A percentile compares a stretch with the other conserved stretches of the same genome.
phyloP scores from a whole-genome alignment of 495 filamentous ascomycete species.

The Emericellopsis terricola region DNA sequence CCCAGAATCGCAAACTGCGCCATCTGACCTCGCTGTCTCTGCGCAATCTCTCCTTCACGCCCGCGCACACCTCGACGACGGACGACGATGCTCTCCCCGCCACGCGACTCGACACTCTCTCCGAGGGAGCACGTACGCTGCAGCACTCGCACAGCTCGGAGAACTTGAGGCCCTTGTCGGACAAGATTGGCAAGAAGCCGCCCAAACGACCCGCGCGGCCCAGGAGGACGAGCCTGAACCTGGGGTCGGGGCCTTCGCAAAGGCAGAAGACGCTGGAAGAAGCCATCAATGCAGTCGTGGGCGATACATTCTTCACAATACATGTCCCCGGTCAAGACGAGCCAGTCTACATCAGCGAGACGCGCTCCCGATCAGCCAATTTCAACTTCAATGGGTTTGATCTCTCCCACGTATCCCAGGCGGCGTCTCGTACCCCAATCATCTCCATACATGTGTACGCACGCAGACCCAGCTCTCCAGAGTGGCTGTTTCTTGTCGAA shows the following conservation, averaged over 20 bases:
- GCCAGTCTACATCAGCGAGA: constrained; percentile 83
- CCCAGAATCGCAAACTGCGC: constrained; percentile 73
- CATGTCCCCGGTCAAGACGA: constrained; percentile 47
- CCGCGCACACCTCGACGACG: constrained; percentile 51
- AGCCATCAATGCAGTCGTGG: constrained; percentile 49
- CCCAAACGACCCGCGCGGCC: constrained; percentile 6
- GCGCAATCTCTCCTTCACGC: constrained; percentile 59
- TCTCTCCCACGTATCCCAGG: constrained; percentile 45
- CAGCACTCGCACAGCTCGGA: constrained; percentile 55
- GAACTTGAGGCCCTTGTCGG: constrained; percentile 42
- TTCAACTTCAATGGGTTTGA: constrained; percentile 83
- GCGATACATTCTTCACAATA: constrained; percentile 79
- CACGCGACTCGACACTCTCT: constrained; percentile 44
- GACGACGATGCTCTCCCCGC: constrained; percentile 58
- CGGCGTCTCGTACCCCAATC: constrained; percentile 42
- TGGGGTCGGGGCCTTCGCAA: constrained; percentile 46
- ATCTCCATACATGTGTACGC: constrained; percentile 65
- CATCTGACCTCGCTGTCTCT: constrained; percentile 77
- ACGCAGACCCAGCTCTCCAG: constrained; percentile 27
- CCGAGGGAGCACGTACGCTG: constrained; percentile 33
- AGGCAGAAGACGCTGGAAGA: constrained; percentile 65
- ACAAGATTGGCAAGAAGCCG: no score
- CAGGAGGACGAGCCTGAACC: constrained; percentile 52
- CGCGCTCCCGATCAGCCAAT: constrained; percentile 63
- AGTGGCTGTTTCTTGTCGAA: constrained; percentile 53